Evolutionary conservation across 108 stramenopile species (phyloP), one percentile per base, ranked within the genome.

Genomic region (Heterococcus sp.): DNA sequence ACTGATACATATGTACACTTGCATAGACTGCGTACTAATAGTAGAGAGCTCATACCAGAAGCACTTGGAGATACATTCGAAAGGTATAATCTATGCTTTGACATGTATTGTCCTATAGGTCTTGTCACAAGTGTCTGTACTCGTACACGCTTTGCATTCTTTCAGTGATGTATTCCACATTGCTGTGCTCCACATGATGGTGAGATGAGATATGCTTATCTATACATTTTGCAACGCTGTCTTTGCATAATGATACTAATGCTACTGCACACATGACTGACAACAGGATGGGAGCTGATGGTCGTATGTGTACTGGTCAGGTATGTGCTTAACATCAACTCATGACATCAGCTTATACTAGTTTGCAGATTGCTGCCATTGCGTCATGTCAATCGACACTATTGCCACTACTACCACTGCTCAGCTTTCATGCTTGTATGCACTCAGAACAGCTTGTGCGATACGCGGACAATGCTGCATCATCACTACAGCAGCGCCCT

Each of bases 1-100:
- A 87, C 86, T 30, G 86, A 87, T 66, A 80, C 84, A 29, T 87
- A 85, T 66, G 36, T 87, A 29, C 84, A 87, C 64, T 31, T 87
- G 71, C 85, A 81, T 66, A 65, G 79, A 65, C 36, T 81, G 65
- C 72, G 46, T 38, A 73, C 79, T 3, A 81, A 81, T 39, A 72
- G 71, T 2, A 72, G 72, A 72, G 79, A 81, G 35, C 71, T 72
- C 0, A 39, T 81, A 5, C 79, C 79, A 14, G 72, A 64, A 33
- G 40, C 68, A 14, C 65, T 81, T 32, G 46, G 70, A 32, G 72
- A 81, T 38, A 81, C 79, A 29, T 34, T 81, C 31, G 8, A 8
- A 21, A 8, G 46, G 14, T n/a, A n/a, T n/a, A n/a, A n/a, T n/a
- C n/a, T n/a, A n/a, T n/a, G n/a, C n/a, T n/a, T n/a, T n/a, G n/a